Percentiles rank a stretch among this genome's conserved stretches.
Evolutionary conservation across 345 rosid genomes (phyloP).

Genomic region (Populus davidiana): DNA sequence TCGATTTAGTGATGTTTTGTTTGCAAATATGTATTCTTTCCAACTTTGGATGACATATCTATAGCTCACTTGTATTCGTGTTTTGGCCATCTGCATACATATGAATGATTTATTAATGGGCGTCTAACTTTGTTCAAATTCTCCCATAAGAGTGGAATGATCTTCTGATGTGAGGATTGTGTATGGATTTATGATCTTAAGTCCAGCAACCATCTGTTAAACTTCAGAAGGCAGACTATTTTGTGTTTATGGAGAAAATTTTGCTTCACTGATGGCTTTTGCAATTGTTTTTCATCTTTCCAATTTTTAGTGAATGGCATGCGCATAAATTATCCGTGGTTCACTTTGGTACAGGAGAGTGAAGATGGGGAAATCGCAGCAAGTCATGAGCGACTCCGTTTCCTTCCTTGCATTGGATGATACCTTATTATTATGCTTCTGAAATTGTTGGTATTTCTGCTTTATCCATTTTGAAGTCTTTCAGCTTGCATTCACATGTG

Average conservation of each 20-base stretch:
- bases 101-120: background rate
- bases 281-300: background rate
- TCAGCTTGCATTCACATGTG: conserved; percentile 21
- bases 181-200: background rate
- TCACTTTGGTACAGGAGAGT: conserved; percentile 27
- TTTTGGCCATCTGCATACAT: background rate
- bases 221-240: background rate
- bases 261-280: background rate
- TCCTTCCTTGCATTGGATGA: conserved; percentile 17
- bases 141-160: background rate
- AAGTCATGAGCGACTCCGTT: conserved; percentile 12
- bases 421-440: conserved; percentile 17
- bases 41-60: background rate
- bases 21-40: background rate
- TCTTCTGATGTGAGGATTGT: background rate
- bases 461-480: conserved; percentile 27
- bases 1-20: background rate
- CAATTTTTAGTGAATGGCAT: background rate
- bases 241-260: background rate
- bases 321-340: background rate
- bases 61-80: background rate
- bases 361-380: conserved; percentile 21
- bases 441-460: conserved; percentile 18
- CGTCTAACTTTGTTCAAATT: background rate
- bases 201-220: background rate